These are phyloP conservation scores for Phialemoniopsis sp. DNA, from an alignment of 2,329 filamentous ascomycete species.

Conservation along the genomic window DNA sequence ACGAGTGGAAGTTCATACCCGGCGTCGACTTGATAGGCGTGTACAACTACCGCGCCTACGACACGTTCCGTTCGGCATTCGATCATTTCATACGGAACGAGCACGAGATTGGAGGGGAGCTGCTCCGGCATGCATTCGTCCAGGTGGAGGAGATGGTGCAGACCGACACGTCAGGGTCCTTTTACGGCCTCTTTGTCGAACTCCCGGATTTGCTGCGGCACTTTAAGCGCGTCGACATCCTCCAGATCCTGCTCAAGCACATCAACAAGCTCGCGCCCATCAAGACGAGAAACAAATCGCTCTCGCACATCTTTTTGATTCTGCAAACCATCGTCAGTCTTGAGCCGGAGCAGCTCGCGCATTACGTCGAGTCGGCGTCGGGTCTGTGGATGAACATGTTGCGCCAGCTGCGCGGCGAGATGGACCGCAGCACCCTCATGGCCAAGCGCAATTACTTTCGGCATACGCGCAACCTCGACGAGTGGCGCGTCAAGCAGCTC, in stretches of 20 bases:
- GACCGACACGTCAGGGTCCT: conserved; percentile 9
- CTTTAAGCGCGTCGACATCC: conserved; percentile 10
- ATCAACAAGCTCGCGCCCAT: conserved; percentile 10
- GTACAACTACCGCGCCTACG: conserved; percentile 11
- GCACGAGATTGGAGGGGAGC: conserved; percentile 9
- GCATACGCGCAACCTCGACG: conserved; percentile 4
- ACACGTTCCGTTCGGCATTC: conserved; percentile 11
- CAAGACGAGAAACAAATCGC: conserved; percentile 7
- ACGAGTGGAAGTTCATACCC: conserved; percentile 7
- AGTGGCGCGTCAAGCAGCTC: conserved; percentile 1
- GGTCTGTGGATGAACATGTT: conserved; percentile 11
- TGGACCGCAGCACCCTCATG: conserved; percentile 10
- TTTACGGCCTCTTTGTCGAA: conserved; percentile 12
- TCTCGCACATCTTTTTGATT: conserved; percentile 8
- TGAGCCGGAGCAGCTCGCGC: conserved; percentile 6
- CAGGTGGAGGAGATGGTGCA: conserved; percentile 11
- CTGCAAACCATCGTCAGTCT: conserved; percentile 9
- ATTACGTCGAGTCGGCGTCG: conserved; percentile 11
- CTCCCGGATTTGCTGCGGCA: conserved; percentile 10
- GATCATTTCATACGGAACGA: conserved; percentile 10
- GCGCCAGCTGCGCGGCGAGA: conserved; percentile 6
- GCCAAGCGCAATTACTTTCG: conserved; percentile 10
- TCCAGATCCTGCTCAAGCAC: conserved; percentile 10
- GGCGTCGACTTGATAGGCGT: conserved; percentile 8
- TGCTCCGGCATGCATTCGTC: conserved; percentile 11